Evolutionary conservation across 371 early-diverging fungal species (phyloP).

Genomic region (Mucor mucedo): DNA sequence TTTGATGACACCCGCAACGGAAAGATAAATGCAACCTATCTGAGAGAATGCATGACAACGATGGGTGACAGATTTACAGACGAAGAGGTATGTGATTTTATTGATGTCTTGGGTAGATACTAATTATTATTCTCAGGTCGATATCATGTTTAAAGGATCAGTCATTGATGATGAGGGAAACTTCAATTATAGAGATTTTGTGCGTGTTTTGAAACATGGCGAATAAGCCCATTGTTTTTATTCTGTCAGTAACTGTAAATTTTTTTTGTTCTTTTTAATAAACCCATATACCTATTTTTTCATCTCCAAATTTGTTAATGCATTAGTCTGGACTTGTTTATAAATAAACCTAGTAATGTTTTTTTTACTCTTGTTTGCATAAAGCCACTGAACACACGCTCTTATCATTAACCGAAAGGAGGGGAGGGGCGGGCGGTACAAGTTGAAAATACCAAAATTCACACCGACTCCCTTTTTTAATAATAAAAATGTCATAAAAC

Average conservation of each 20-base stretch:
- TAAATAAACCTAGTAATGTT: background rate
- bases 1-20: conserved; percentile 90
- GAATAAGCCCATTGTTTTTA: conserved; percentile 56
- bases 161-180: conserved; percentile 79
- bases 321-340: background rate
- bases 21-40: conserved; percentile 75
- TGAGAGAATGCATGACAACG: conserved; percentile 85
- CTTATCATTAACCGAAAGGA: too few relatives aligned
- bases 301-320: background rate
- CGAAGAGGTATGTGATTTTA: conserved; percentile 70
- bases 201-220: conserved; percentile 91
- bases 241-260: conserved; percentile 19
- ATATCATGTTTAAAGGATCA: conserved; percentile 92
- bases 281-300: background rate
- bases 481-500: background rate
- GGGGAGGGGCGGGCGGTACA: too few relatives aligned
- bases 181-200: conserved; percentile 92
- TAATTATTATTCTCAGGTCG: conserved; percentile 61
- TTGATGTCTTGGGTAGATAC: background rate
- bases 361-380: too few relatives aligned
- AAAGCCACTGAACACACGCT: background rate
- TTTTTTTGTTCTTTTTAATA: background rate
- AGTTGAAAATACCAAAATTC: too few relatives aligned
- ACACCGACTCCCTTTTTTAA: background rate
- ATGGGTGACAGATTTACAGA: conserved; percentile 93